Conservation (phyloP, 1,284 basidiomycete species). For the Uromyces viciae-fabae region DNA sequence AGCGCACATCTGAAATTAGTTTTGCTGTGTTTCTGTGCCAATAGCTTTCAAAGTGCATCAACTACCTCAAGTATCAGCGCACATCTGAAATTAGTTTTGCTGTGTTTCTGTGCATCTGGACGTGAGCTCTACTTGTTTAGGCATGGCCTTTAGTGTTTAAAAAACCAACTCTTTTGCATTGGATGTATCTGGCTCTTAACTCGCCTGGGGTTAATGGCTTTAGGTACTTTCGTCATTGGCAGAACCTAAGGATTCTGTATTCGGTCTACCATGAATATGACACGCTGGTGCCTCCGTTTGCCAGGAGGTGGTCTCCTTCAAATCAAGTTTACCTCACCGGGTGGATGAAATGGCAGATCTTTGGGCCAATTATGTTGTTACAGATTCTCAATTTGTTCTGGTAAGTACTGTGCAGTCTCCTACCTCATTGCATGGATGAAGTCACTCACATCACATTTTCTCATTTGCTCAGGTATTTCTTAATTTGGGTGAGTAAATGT, state of each 20-base stretch:
- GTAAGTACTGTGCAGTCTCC: slow-evolving; percentile 38
- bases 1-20: background rate
- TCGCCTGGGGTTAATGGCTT: slow-evolving; percentile 24
- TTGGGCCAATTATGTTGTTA: slow-evolving; percentile 68
- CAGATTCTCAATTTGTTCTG: slow-evolving; percentile 76
- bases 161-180: background rate
- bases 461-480: slow-evolving; percentile 30
- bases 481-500: slow-evolving; percentile 40
- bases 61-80: slow-evolving; percentile 66
- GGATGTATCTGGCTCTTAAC: background rate
- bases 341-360: slow-evolving; percentile 67
- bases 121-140: slow-evolving; percentile 61
- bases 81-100: slow-evolving; percentile 67
- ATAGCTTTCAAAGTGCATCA: slow-evolving; percentile 76
- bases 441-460: background rate
- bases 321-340: slow-evolving; percentile 68
- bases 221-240: slow-evolving; percentile 92
- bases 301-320: slow-evolving; percentile 54
- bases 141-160: background rate
- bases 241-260: slow-evolving; percentile 80
- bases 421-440: background rate
- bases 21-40: slow-evolving; percentile 37
- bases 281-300: slow-evolving; percentile 60
- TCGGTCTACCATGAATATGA: slow-evolving; percentile 80
- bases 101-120: slow-evolving; percentile 72